Conservation (phyloP, 805 yeast genomes). For the Candida oleophila region DNA sequence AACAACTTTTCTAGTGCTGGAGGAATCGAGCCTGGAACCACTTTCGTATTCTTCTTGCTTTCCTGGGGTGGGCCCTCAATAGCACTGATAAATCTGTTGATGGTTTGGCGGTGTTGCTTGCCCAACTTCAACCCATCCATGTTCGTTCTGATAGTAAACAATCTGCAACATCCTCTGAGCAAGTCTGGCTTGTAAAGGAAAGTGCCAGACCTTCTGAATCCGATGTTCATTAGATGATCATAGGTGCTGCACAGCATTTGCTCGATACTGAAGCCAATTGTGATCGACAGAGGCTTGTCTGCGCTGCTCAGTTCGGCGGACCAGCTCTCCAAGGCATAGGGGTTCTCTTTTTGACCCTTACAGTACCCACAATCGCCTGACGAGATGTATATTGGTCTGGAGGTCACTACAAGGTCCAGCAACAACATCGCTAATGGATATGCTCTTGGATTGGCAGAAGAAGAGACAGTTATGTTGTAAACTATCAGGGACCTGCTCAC, state of each 20-base stretch:
- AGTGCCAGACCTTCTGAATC: slow-evolving; percentile 77
- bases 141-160: slow-evolving; percentile 72
- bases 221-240: slow-evolving; percentile 65
- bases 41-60: neutral
- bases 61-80: slow-evolving; percentile 14
- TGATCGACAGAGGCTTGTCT: slow-evolving; percentile 13
- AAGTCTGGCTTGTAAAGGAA: slow-evolving; percentile 66
- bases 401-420: slow-evolving; percentile 27
- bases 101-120: slow-evolving; percentile 65
- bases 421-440: neutral
- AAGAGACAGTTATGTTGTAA: too few species aligned
- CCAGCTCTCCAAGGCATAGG: slow-evolving; percentile 31
- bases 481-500: too few species aligned
- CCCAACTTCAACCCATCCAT: slow-evolving; percentile 43
- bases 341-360: slow-evolving; percentile 41
- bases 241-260: slow-evolving; percentile 53
- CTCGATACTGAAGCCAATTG: slow-evolving; percentile 41
- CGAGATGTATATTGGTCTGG: slow-evolving; percentile 44
- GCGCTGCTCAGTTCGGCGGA: neutral
- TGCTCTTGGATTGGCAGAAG: too few species aligned
- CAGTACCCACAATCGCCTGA: slow-evolving; percentile 73
- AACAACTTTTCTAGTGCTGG: slow-evolving; percentile 26
- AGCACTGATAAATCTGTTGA: slow-evolving; percentile 57
- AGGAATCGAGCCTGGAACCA: neutral
- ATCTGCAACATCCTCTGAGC: slow-evolving; percentile 72